Conservation (phyloP, 108 stramenopile genomes). For the Discostella stelligeroides region DNA sequence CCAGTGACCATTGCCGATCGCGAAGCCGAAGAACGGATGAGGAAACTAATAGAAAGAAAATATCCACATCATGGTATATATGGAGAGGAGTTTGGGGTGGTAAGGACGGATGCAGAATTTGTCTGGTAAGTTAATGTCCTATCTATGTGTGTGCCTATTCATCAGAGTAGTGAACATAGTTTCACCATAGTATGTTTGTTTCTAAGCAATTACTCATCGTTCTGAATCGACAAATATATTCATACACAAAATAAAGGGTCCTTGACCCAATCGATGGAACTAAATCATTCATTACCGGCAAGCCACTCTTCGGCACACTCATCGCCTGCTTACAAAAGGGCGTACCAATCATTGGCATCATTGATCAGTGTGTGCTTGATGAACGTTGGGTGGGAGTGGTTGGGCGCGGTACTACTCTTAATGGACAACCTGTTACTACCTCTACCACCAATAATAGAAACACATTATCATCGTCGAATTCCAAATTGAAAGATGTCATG, state of each 20-base stretch:
- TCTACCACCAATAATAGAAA: neutral
- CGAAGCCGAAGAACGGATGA: constrained; percentile 51
- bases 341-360: constrained; percentile 55
- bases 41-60: constrained; percentile 47
- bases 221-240: neutral
- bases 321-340: constrained; percentile 52
- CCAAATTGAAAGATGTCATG: constrained; percentile 38
- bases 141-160: neutral
- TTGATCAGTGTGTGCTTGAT: constrained; percentile 59
- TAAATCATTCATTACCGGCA: constrained; percentile 61
- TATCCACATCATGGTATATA: constrained; percentile 59
- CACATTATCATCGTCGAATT: neutral
- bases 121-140: constrained; percentile 37
- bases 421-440: constrained; percentile 48
- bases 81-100: constrained; percentile 58
- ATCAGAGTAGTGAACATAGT: neutral
- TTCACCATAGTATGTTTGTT: neutral
- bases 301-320: constrained; percentile 62
- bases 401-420: constrained; percentile 45
- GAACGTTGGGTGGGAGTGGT: constrained; percentile 61
- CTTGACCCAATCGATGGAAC: constrained; percentile 68
- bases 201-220: neutral
- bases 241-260: constrained; percentile 20
- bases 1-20: constrained; percentile 65
- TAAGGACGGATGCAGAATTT: constrained; percentile 52